Conservation (phyloP, 2,329 filamentous ascomycete species). For the Pyricularia pennisetigena region DNA sequence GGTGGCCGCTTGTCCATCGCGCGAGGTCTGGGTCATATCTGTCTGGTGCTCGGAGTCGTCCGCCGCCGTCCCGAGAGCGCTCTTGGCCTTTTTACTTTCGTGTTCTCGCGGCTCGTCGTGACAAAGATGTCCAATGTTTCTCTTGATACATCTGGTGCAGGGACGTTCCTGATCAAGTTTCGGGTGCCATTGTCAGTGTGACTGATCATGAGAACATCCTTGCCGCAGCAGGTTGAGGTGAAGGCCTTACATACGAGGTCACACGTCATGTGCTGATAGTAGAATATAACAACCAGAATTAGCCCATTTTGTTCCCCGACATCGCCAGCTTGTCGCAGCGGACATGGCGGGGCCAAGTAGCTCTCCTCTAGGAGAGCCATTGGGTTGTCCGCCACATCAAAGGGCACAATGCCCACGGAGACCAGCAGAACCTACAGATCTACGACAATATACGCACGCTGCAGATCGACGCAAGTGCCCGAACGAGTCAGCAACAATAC, state of each 20-base stretch:
- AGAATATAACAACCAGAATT: not conserved
- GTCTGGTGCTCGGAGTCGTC: slow-evolving; percentile 51
- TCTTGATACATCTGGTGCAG: slow-evolving; percentile 95
- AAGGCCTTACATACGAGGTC: slow-evolving; percentile 62
- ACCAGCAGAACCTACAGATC: slow-evolving; percentile 62
- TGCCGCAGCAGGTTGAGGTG: not conserved
- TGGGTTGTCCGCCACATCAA: not conserved
- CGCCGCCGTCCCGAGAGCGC: slow-evolving; percentile 44
- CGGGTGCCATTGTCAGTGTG: not conserved
- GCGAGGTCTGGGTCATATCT: slow-evolving; percentile 28
- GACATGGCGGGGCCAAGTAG: not conserved
- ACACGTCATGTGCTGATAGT: slow-evolving; percentile 74
- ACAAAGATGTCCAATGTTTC: slow-evolving; percentile 96
- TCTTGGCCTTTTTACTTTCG: slow-evolving; percentile 70
- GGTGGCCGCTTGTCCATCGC: slow-evolving; percentile 15
- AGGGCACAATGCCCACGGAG: slow-evolving; percentile 9
- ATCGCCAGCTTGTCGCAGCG: not conserved
- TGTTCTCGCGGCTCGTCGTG: slow-evolving; percentile 93
- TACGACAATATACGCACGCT: slow-evolving; percentile 84
- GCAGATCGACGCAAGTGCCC: slow-evolving; percentile 25
- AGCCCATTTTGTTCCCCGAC: not conserved
- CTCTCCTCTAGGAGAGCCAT: not conserved
- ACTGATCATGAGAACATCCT: not conserved
- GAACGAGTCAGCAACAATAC: slow-evolving; percentile 10
- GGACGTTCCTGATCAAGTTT: slow-evolving; percentile 63